Evolutionary conservation across 208 protist genomes (phyloP), one percentile per base, ranked within the genome.

Genomic region (Leishmania tarentolae): DNA sequence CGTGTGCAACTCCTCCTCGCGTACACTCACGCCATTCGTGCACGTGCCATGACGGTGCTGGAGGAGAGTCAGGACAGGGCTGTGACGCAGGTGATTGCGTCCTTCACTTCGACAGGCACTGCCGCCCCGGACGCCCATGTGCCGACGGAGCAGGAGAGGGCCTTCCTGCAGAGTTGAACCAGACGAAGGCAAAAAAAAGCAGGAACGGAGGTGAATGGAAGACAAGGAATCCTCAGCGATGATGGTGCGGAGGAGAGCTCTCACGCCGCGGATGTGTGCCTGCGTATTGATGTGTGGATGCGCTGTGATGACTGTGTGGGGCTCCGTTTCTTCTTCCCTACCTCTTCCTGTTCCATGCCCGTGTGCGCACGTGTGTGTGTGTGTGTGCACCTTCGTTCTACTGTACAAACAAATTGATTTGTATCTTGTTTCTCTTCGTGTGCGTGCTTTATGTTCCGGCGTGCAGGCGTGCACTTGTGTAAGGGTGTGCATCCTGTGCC

Each of bases 1-100:
- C 76, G 82, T n/a, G 82, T 78, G 63, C 56, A 13, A 42, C 82
- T 85, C 46, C 73, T 82, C 11, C 77, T 85, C 40, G 53, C 72
- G 21, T 82, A 85, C 66, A 76, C 71, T 63, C 82, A 85, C 72
- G 77, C 77, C 21, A 75, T 85, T 28, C 82, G 82, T 15, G 72
- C 72, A 17, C 82, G 56, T 2, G 75, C 82, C 31, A 47, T 85
- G 76, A 56, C 59, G 82, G 77, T n/a, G 61, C 66, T 85, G 73
- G 72, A 75, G 77, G 72, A 70, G 44, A 76, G 82, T 65, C 17
- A 37, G 24, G 82, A 85, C 68, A 44, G 53, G 35, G 46, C 78
- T 15, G 65, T 85, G 71, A 46, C 78, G 63, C 76, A 57, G 21
- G n/a, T 79, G 50, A 69, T 78, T 35, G 46, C 61, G 4, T 79